Percentiles rank a stretch among this genome's conserved stretches.
Evolutionary conservation across 2,329 filamentous ascomycete genomes (phyloP).

Genomic region (Cytospora paraplurivora): DNA sequence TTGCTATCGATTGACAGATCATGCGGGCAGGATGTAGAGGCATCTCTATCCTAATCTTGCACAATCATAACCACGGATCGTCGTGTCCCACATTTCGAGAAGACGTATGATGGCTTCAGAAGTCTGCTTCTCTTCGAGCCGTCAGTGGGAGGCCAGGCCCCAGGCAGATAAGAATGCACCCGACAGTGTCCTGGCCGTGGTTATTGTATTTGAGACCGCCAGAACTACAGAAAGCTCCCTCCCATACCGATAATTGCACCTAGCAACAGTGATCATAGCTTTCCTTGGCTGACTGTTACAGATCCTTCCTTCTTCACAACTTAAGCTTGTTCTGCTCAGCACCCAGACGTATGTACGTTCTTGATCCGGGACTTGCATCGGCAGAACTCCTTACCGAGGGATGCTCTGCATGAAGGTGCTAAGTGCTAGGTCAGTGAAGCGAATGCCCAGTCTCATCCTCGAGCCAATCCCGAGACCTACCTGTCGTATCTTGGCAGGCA

Average conservation of each 20-base stretch:
- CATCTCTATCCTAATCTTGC: constrained; percentile 11
- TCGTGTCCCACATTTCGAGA: background rate
- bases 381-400: background rate
- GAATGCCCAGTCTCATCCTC: background rate
- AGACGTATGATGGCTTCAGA: background rate
- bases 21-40: background rate
- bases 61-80: background rate
- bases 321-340: background rate
- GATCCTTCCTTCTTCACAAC: background rate
- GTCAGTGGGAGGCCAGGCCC: background rate
- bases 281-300: background rate
- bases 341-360: background rate
- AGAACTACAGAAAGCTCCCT: background rate
- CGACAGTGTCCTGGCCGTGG: constrained; percentile 1
- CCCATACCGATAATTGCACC: background rate
- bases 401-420: background rate
- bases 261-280: background rate
- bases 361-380: background rate
- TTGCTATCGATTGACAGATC: background rate
- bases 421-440: background rate
- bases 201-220: constrained; percentile 14
- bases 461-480: background rate
- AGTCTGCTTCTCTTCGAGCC: background rate
- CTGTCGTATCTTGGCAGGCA: background rate
- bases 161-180: background rate